Percentiles rank a stretch among this genome's conserved stretches.
phyloP scores from a whole-genome alignment of 345 rosid genomes.

The Cardamine occulta region DNA sequence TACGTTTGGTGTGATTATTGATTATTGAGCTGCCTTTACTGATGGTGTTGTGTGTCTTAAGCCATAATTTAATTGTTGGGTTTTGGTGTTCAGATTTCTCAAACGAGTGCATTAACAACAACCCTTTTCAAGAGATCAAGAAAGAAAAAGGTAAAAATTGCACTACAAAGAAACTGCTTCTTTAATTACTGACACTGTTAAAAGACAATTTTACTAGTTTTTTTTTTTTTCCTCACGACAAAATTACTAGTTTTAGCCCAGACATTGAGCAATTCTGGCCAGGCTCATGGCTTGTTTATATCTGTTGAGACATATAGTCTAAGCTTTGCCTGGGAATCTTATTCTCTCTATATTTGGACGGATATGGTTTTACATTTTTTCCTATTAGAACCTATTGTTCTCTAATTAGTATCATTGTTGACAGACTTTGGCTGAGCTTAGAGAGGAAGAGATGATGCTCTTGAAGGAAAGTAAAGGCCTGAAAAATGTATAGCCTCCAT shows the following conservation, averaged over 20 bases:
- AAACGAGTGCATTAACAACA: conserved; percentile 41
- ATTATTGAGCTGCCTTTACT: too few relatives aligned
- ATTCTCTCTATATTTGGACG: neutral
- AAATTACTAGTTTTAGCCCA: conserved; percentile 8
- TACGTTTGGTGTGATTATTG: conserved; percentile 38
- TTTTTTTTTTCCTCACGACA: neutral
- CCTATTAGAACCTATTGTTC: neutral
- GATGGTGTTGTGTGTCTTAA: conserved; percentile 32
- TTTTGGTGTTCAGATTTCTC: conserved; percentile 46
- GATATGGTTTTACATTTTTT: conserved; percentile 4
- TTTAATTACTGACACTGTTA: neutral
- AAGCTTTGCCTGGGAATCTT: neutral
- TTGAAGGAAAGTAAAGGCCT: conserved; percentile 62
- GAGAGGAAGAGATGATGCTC: conserved; percentile 60
- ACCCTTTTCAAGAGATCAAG: conserved; percentile 60
- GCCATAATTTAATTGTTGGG: conserved; percentile 10
- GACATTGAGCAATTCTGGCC: neutral
- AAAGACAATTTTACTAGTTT: neutral
- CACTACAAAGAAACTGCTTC: neutral
- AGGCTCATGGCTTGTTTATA: neutral
- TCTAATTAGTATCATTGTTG: conserved; percentile 31
- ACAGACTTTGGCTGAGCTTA: conserved; percentile 82
- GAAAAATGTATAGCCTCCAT: conserved; percentile 51
- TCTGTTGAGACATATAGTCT: neutral
- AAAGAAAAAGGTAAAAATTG: conserved; percentile 79